Base-by-base conservation (phyloP, 371 early-diverging fungal species). In the Actinomortierella wolfii region DNA sequence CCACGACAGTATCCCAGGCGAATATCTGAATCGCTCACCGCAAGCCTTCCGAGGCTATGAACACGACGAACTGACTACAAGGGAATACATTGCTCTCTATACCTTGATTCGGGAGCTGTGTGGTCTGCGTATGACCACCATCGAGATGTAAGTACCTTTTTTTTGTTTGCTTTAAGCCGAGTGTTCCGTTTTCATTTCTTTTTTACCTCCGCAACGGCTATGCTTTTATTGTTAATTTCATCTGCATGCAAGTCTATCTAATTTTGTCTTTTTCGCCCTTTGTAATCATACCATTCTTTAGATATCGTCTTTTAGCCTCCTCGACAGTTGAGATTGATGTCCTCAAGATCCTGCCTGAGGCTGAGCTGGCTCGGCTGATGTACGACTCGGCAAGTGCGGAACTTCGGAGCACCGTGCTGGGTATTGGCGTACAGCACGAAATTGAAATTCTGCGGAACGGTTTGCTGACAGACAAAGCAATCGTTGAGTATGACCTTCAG, bases 401-500 rank as follows among this genome's bases (percentile, higher is more conserved):
- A 57, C 62, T 48, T n/a, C 84, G 61, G 14, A 59, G 18, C 21
- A 57, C 61, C 0, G 65, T 75, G 18, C 55, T 86, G 1, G 87
- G 85, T 0, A 11, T 67, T 13, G 83, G 84, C 0, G 74, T 86
- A 1, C 77, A 76, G 18, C 75, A 64, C 24, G 87, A 86, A 51
- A 79, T 86, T 15, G 59, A 57, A 18, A 66, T 81, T 0, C 54
- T 86, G 26, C 76, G 61, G 11, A 67, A 77, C 13, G 57, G 83
- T 2, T 61, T 86, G 2, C 56, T 76, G 51, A 74, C 83, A 34
- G 69, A 81, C 42, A 76, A 67, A 25, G 79, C 83, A 0, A 77
- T 85, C 25, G 69, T 69, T 4, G 76, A 82, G 25, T 86, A 84
- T 67, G 83, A 85, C 0, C 80, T 85, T 42, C 85, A 84, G 45